phyloP scores from a whole-genome alignment of 2,329 filamentous ascomycete species.

The Apiospora hydei region DNA sequence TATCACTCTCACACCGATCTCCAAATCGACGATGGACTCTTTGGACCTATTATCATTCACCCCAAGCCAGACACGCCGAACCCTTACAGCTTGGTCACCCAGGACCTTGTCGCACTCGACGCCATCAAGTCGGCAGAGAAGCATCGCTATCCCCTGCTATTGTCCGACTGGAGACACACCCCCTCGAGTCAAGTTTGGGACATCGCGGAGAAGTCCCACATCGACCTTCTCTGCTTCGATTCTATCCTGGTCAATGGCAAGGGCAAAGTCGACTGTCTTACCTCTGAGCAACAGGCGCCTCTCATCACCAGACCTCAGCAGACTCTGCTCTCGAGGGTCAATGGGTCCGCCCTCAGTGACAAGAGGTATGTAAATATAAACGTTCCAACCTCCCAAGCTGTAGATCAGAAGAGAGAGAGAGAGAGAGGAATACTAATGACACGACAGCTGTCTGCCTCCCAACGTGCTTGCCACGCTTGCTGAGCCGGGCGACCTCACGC shows the following conservation, averaged over 20 bases:
- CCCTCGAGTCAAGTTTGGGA: slow-evolving; percentile 57
- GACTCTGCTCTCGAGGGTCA: slow-evolving; percentile 38
- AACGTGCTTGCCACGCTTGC: slow-evolving; percentile 48
- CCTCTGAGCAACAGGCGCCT: neutral
- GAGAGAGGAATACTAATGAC: neutral
- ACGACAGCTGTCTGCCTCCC: slow-evolving; percentile 46
- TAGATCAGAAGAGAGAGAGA: neutral
- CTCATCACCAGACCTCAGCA: slow-evolving; percentile 44
- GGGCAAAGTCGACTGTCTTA: slow-evolving; percentile 45
- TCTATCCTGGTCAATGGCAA: slow-evolving; percentile 69
- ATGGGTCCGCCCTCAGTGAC: slow-evolving; percentile 46
- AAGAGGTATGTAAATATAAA: slow-evolving; percentile 45
- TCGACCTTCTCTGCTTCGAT: slow-evolving; percentile 65
- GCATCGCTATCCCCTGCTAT: slow-evolving; percentile 54
- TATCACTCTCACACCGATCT: slow-evolving; percentile 65
- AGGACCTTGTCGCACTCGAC: slow-evolving; percentile 45
- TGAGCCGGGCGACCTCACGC: slow-evolving; percentile 28
- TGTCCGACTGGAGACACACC: slow-evolving; percentile 64
- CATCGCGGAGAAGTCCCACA: slow-evolving; percentile 50
- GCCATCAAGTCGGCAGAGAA: slow-evolving; percentile 59
- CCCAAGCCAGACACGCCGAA: slow-evolving; percentile 41
- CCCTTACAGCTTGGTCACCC: slow-evolving; percentile 59
- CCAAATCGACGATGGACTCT: slow-evolving; percentile 67
- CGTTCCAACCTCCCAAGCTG: neutral
- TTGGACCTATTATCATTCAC: slow-evolving; percentile 62